Conservation (phyloP, 164 flowering plant genomes). For the Tetrastigma voinierianum region DNA sequence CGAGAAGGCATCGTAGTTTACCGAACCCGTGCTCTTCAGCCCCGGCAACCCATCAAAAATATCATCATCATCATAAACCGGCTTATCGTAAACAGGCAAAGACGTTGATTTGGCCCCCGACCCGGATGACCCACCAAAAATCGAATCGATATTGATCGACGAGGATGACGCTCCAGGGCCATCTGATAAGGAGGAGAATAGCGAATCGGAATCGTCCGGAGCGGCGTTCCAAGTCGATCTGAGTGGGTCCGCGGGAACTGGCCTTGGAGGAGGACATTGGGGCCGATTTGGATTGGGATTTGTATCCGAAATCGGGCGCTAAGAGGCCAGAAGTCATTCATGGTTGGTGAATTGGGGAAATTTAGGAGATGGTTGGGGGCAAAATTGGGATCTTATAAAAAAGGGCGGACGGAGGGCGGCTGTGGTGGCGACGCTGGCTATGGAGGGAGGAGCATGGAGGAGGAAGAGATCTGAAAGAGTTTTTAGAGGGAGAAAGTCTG, state of each 20-base stretch:
- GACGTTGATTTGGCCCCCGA: not conserved
- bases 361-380: no score
- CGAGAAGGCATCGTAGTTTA: slow-evolving; percentile 18
- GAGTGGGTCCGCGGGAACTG: slow-evolving; percentile 11
- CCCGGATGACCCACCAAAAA: slow-evolving; percentile 8
- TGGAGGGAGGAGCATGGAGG: no score
- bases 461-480: no score
- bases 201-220: slow-evolving; percentile 12
- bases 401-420: no score
- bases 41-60: slow-evolving; percentile 25
- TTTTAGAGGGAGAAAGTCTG: no score
- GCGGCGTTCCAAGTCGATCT: not conserved
- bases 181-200: slow-evolving; percentile 10
- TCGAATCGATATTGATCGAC: slow-evolving; percentile 14
- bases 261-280: slow-evolving; percentile 16
- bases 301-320: slow-evolving; percentile 16
- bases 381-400: no score
- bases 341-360: not conserved
- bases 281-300: slow-evolving; percentile 16
- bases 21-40: slow-evolving; percentile 11
- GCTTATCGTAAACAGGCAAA: slow-evolving; percentile 27
- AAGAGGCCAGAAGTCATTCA: slow-evolving; percentile 18
- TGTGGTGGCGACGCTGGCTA: no score
- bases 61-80: slow-evolving; percentile 29
- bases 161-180: slow-evolving; percentile 4